Base-by-base conservation (phyloP, 1,284 basidiomycete genomes). In the Tilletiopsis washingtonensis region DNA sequence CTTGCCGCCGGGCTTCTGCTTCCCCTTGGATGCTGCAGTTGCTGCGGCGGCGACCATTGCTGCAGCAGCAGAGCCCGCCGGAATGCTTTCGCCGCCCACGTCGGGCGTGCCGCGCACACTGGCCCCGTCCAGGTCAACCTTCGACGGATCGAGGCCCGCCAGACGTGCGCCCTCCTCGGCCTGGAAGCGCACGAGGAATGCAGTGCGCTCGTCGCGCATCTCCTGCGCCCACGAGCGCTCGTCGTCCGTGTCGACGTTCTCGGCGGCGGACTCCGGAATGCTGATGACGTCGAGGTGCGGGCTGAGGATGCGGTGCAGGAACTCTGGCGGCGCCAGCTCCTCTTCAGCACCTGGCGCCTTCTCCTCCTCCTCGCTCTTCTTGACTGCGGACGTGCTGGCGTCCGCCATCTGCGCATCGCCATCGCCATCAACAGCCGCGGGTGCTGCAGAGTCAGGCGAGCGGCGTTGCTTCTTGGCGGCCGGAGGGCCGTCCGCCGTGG, bases 161-260 rank as follows among this genome's bases (percentile, higher is more conserved):
- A 34, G 20, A 19, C 23, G 34, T 9, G 56, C 60, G 19, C 55
- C 60, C 36, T 69, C 69, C 45, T 68, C 67, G 24, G 64, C 64
- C 37, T 66, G 64, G 42, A 70, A 64, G 21, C 62, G 59, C 19
- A 64, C 53, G 3, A 71, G 51, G 56, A 72, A 72, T 4, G 62
- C 60, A 0, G 56, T 51, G 1, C 69, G 58, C 47, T 68, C 63
- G 1, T 57, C 56, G 39, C 64, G 64, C 67, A 71, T 69, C 51
- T 62, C 57, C 40, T 61, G 59, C 4, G 67, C 69, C 66, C 65
- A 72, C 15, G 46, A 49, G 41, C 65, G 52, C 49, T 72, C 69
- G 21, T 72, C 68, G n/a, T 59, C 58, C 1, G 66, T 58, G 34
- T 72, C 68, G 6, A 56, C 43, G 38, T 72, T 70, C 51, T 72